These are phyloP conservation scores for Nakazawaea wickerhamii DNA, from an alignment of 805 yeast genomes.

Conservation along the genomic window DNA sequence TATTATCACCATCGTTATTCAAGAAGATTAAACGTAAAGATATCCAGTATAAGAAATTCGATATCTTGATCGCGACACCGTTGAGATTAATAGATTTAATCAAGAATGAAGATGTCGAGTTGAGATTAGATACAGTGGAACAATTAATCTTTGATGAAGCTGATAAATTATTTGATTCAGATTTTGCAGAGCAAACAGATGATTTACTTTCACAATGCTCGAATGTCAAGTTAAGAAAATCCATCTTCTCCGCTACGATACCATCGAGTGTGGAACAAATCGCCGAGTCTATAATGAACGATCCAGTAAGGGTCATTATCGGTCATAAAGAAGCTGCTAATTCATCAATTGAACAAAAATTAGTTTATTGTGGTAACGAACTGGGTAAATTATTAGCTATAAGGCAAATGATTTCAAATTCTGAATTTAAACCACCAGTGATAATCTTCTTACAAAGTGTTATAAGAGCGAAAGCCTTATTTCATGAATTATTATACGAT, in stretches of 20 bases:
- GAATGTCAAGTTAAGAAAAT: constrained; percentile 49
- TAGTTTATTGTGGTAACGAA: constrained; percentile 87
- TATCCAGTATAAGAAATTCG: constrained; percentile 59
- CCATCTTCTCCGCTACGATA: constrained; percentile 92
- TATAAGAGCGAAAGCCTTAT: constrained; percentile 89
- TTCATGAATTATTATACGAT: constrained; percentile 89
- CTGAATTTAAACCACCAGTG: constrained; percentile 89
- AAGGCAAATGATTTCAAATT: constrained; percentile 77
- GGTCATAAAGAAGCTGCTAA: constrained; percentile 96
- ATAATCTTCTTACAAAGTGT: constrained; percentile 89
- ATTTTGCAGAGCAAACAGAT: constrained; percentile 89
- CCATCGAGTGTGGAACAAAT: constrained; percentile 90
- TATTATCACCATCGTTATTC: constrained; percentile 68
- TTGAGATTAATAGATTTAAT: constrained; percentile 78
- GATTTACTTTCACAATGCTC: constrained; percentile 61
- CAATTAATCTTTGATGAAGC: constrained; percentile 91
- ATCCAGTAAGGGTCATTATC: constrained; percentile 80
- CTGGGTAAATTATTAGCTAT: constrained; percentile 92
- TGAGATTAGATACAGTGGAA: constrained; percentile 62
- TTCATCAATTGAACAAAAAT: constrained; percentile 70
- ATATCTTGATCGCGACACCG: constrained; percentile 84
- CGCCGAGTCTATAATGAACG: constrained; percentile 78
- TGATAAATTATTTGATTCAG: constrained; percentile 83
- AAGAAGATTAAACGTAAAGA: constrained; percentile 59
- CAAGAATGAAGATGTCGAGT: constrained; percentile 40